A percentile compares a stretch with the other conserved stretches of the same genome.
Evolutionary conservation across 192 early-diverging fungal species (phyloP).

Genomic region (Backusella liffmaniae): DNA sequence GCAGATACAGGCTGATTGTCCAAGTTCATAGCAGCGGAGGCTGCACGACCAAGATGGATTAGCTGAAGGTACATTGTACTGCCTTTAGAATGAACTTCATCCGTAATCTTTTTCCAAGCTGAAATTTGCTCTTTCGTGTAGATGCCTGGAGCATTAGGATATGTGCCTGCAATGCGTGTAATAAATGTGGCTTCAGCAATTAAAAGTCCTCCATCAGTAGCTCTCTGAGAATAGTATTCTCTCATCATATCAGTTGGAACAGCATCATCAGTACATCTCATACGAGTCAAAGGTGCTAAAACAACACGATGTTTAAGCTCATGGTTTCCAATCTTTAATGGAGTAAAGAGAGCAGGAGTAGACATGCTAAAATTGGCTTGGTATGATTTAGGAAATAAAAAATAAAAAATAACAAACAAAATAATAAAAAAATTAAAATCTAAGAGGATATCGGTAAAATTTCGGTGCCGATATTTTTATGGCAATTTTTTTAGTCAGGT

Average conservation of each 20-base stretch:
- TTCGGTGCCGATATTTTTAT: no score
- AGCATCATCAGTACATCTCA: constrained; percentile 6
- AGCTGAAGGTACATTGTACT: constrained; percentile 56
- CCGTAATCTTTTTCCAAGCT: constrained; percentile 52
- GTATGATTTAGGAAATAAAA: not conserved
- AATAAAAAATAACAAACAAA: not conserved
- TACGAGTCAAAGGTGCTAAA: constrained; percentile 20
- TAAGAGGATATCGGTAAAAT: no score
- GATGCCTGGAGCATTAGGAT: constrained; percentile 32
- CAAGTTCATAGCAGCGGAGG: not conserved
- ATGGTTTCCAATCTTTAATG: constrained; percentile 18
- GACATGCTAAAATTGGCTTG: not conserved
- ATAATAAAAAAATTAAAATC: no score
- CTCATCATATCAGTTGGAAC: constrained; percentile 7
- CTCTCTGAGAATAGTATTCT: constrained; percentile 20
- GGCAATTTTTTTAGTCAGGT: no score
- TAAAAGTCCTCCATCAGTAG: constrained; percentile 14
- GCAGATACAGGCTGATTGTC: constrained; percentile 19
- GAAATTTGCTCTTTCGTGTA: constrained; percentile 40
- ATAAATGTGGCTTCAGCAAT: constrained; percentile 9
- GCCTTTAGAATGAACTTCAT: constrained; percentile 55
- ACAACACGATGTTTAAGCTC: constrained; percentile 23
- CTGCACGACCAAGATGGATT: constrained; percentile 35
- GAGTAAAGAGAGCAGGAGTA: constrained; percentile 19
- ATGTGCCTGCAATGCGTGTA: not conserved